Evolutionary conservation across 1,284 basidiomycete species (phyloP).

Genomic region (Cutaneotrichosporon sp.): DNA sequence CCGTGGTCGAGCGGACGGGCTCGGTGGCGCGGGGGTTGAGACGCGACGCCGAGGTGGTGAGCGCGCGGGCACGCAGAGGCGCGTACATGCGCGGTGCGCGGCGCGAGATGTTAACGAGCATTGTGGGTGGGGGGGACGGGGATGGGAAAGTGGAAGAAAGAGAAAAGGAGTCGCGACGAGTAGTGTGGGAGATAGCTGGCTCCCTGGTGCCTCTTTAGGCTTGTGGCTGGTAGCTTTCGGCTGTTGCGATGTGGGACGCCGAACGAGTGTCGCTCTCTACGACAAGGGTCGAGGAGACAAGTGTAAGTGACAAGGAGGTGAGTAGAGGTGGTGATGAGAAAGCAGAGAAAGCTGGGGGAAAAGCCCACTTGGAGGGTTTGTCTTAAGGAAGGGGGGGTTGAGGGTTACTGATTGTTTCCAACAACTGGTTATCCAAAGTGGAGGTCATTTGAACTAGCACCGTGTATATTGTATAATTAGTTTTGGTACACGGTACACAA

Average conservation of each 20-base stretch:
- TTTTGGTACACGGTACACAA: too few species aligned
- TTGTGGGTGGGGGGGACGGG: conserved; percentile 9
- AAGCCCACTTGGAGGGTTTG: background rate
- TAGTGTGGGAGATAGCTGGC: background rate
- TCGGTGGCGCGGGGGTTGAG: conserved; percentile 28
- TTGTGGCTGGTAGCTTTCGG: background rate
- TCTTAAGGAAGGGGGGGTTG: background rate
- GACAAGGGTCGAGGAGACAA: background rate
- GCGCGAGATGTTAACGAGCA: conserved; percentile 25
- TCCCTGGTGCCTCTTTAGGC: background rate
- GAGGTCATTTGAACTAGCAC: too few species aligned
- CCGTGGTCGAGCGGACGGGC: conserved; percentile 40
- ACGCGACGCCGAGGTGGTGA: conserved; percentile 26
- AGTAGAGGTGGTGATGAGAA: conserved; percentile 17
- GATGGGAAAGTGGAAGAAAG: conserved; percentile 7
- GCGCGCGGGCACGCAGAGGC: conserved; percentile 22
- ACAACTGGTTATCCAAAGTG: background rate
- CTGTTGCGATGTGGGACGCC: background rate
- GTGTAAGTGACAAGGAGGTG: conserved; percentile 11
- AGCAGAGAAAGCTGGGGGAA: conserved; percentile 5
- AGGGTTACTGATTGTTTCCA: background rate
- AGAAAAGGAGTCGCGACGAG: conserved; percentile 5
- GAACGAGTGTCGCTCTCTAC: background rate
- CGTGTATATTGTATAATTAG: too few species aligned
- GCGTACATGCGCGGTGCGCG: conserved; percentile 20